Conservation (phyloP, 257 asterid genomes). For the Capsicum chinense region DNA sequence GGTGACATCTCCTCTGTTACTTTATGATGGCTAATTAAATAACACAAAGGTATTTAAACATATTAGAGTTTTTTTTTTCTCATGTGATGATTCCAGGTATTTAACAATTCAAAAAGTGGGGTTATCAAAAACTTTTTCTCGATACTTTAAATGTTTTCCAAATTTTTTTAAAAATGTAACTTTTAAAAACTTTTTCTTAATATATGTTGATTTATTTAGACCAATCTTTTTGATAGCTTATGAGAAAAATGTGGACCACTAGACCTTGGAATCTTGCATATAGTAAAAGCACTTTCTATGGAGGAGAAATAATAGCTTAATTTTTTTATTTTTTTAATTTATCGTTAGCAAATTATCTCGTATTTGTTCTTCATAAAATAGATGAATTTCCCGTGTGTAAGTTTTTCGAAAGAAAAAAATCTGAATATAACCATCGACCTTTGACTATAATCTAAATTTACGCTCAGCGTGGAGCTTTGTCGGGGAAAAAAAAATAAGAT, state of each 20-base stretch:
- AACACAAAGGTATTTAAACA: too few species aligned
- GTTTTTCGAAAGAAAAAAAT: not conserved
- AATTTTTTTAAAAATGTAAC: too few species aligned
- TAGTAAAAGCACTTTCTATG: not conserved
- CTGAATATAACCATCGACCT: not conserved
- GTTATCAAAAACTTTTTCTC: not conserved
- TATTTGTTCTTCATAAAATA: not conserved
- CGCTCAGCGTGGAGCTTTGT: not conserved
- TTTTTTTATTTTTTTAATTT: not conserved
- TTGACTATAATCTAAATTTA: not conserved
- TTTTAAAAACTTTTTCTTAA: not conserved
- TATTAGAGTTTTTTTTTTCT: too few species aligned
- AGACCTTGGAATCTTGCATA: conserved; percentile 19
- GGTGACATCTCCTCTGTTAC: too few species aligned
- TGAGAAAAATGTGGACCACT: conserved; percentile 13
- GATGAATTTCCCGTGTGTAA: not conserved
- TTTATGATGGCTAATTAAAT: too few species aligned
- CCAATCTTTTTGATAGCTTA: not conserved
- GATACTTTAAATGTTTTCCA: not conserved
- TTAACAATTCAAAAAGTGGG: too few species aligned
- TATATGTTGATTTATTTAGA: not conserved
- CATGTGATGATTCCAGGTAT: too few species aligned
- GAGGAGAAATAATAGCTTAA: not conserved
- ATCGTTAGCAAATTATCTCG: not conserved
- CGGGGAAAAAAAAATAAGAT: too few species aligned